phyloP scores from a whole-genome alignment of 495 filamentous ascomycete genomes.

The Pseudomonodictys pantanalensis region DNA sequence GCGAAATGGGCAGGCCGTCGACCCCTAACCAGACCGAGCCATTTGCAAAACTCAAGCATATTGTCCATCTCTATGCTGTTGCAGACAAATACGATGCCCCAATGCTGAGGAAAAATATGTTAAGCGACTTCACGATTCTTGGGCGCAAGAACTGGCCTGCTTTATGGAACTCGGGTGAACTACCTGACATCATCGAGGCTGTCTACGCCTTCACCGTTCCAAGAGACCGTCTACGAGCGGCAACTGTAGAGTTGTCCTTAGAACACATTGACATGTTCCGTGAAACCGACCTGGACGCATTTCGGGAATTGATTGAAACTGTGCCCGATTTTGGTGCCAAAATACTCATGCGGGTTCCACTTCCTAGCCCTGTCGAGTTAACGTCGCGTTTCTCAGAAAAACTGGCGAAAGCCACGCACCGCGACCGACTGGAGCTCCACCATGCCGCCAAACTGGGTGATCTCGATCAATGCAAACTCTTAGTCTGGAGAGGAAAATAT shows the following conservation, averaged over 20 bases:
- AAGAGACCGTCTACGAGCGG: neutral
- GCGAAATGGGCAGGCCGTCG: neutral
- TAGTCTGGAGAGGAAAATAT: neutral
- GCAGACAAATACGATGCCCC: conserved; percentile 2
- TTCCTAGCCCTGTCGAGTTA: neutral
- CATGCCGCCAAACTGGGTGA: neutral
- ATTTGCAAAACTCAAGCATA: conserved; percentile 5
- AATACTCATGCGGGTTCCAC: neutral
- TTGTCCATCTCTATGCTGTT: conserved; percentile 1
- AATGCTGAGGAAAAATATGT: neutral
- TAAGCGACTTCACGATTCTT: neutral
- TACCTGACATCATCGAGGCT: conserved; percentile 1
- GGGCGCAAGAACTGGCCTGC: neutral
- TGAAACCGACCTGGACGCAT: neutral
- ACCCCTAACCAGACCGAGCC: neutral
- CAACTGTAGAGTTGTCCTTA: neutral
- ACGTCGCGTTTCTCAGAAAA: neutral
- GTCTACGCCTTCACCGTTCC: conserved; percentile 1
- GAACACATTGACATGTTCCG: neutral
- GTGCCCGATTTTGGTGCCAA: neutral
- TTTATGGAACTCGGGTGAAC: conserved; percentile 2
- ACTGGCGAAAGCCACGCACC: neutral
- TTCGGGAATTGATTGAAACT: neutral
- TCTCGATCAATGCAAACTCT: neutral
- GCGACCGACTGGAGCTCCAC: neutral